These are phyloP conservation scores for baker's yeast (Saccharomyces cerevisiae) DNA, from an alignment of 805 yeast species.

Conservation along the genomic window DNA sequence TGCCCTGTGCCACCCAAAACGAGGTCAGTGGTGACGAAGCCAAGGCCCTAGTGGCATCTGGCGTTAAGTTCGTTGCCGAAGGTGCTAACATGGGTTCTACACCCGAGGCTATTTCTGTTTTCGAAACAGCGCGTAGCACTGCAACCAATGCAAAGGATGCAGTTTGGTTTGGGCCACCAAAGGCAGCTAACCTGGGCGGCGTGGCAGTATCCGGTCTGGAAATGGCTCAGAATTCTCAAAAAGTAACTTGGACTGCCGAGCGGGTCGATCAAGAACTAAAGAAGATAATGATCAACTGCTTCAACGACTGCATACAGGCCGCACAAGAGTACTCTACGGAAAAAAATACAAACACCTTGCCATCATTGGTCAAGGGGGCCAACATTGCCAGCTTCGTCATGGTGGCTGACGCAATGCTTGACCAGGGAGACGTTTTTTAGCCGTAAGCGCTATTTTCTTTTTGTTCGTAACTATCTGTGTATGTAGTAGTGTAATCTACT, in stretches of 20 bases:
- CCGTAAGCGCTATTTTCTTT: neutral
- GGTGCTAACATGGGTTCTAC: slow-evolving; percentile 99
- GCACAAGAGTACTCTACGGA: slow-evolving; percentile 74
- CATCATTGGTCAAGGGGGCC: slow-evolving; percentile 97
- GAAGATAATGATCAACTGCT: slow-evolving; percentile 87
- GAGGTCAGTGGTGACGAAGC: slow-evolving; percentile 98
- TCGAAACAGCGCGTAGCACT: slow-evolving; percentile 68
- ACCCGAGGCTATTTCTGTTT: slow-evolving; percentile 90
- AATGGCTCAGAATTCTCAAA: slow-evolving; percentile 98
- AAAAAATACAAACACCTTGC: slow-evolving; percentile 48
- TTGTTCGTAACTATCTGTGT: neutral
- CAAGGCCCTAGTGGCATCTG: slow-evolving; percentile 83
- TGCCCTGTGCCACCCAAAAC: slow-evolving; percentile 98
- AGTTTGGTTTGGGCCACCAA: slow-evolving; percentile 99
- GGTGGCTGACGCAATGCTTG: slow-evolving; percentile 97
- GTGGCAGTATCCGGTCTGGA: slow-evolving; percentile 97
- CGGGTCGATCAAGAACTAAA: slow-evolving; percentile 87
- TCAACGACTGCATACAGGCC: slow-evolving; percentile 85
- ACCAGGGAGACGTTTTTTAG: slow-evolving; percentile 72
- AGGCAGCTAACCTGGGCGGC: slow-evolving; percentile 99
- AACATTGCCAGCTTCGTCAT: slow-evolving; percentile 98
- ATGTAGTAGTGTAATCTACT: neutral
- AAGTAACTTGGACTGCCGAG: slow-evolving; percentile 84
- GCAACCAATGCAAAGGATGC: slow-evolving; percentile 35
- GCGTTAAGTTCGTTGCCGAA: slow-evolving; percentile 90